A percentile compares a stretch with the other conserved stretches of the same genome.
Evolutionary conservation across 192 early-diverging fungal genomes (phyloP).

Genomic region (Allomyces macrogynus): DNA sequence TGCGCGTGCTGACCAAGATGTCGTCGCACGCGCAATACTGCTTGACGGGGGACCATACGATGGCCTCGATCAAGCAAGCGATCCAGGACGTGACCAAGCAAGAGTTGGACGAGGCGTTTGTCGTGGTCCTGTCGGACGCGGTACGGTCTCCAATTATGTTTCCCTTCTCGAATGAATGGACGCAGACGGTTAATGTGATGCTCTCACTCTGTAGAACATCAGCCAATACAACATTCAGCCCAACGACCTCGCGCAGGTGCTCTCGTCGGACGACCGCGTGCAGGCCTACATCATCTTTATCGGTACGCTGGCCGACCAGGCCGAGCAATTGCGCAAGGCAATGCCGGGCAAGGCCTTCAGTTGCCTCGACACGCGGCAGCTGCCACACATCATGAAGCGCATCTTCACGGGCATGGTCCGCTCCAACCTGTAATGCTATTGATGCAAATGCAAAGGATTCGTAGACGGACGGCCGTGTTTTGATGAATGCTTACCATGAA

Average conservation of each 20-base stretch:
- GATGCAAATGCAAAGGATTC: too few relatives aligned
- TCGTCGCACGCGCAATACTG: constrained; percentile 60
- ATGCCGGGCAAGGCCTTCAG: constrained; percentile 14
- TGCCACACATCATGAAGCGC: constrained; percentile 20
- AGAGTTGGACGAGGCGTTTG: constrained; percentile 60
- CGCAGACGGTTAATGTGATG: too few relatives aligned
- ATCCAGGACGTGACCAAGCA: constrained; percentile 48
- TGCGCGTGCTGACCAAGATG: constrained; percentile 51
- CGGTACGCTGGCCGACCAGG: constrained; percentile 55
- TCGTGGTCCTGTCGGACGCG: constrained; percentile 56
- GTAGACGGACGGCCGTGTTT: too few relatives aligned
- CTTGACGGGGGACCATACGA: constrained; percentile 51
- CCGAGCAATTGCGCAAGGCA: constrained; percentile 16
- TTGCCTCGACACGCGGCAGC: constrained; percentile 14
- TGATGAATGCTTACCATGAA: too few relatives aligned
- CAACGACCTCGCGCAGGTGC: constrained; percentile 33
- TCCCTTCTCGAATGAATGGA: too few relatives aligned
- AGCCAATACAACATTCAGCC: constrained; percentile 58
- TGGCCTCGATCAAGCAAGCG: constrained; percentile 38
- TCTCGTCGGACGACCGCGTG: constrained; percentile 49
- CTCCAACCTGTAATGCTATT: too few relatives aligned
- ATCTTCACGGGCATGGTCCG: too few relatives aligned
- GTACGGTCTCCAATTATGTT: too few relatives aligned
- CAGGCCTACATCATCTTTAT: constrained; percentile 61
- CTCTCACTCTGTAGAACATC: constrained; percentile 22